A percentile compares a stretch with the other conserved stretches of the same genome.
These are phyloP conservation scores for Cercospora brassicicola DNA, from an alignment of 2,329 filamentous ascomycete species.

Conservation along the genomic window DNA sequence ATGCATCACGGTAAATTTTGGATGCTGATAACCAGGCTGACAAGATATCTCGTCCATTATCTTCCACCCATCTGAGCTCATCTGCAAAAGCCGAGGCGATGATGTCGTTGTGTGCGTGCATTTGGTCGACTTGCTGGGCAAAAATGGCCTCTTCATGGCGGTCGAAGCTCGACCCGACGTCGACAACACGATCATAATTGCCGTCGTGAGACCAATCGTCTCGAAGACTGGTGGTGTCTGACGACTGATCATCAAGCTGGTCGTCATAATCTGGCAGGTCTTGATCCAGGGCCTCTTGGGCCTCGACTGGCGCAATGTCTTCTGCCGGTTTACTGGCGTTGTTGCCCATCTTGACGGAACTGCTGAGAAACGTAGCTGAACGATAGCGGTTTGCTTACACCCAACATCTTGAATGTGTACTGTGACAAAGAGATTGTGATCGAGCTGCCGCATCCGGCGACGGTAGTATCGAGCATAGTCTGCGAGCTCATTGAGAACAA, in stretches of 20 bases:
- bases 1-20: background rate
- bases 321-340: background rate
- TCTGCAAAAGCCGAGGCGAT: background rate
- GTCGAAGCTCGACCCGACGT: background rate
- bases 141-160: background rate
- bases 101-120: background rate
- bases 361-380: background rate
- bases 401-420: background rate
- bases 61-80: background rate
- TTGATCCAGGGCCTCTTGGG: background rate
- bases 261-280: background rate
- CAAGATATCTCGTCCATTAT: background rate
- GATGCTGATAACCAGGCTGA: conserved; percentile 6
- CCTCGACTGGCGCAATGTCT: background rate
- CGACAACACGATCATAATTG: background rate
- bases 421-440: conserved; percentile 6
- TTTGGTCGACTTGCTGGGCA: background rate
- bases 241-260: background rate
- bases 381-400: background rate
- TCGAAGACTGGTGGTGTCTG: background rate
- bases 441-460: conserved; percentile 9
- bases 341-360: background rate
- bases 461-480: background rate
- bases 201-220: background rate
- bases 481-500: background rate